These are phyloP conservation scores for Allium sativum DNA, from an alignment of 106 monocot genomes.

Conservation along the genomic window DNA sequence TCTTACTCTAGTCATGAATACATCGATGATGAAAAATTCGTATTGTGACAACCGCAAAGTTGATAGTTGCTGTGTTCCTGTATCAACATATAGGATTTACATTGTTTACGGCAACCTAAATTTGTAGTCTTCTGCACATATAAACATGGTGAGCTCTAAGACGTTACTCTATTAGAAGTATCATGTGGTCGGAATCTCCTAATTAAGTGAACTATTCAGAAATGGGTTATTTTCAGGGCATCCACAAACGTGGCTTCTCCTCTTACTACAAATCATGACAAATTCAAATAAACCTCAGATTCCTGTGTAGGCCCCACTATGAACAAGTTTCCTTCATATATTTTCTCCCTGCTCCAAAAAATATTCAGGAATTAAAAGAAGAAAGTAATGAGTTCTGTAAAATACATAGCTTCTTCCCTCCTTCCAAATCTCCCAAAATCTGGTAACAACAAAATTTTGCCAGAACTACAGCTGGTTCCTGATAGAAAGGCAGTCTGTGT, in stretches of 20 bases:
- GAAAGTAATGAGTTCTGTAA: slow-evolving; percentile 1
- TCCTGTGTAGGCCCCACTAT: not conserved
- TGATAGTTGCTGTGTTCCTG: too few relatives aligned
- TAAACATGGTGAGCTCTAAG: too few relatives aligned
- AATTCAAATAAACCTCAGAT: not conserved
- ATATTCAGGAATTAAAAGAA: not conserved
- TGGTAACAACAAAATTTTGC: not conserved
- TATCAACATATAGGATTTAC: too few relatives aligned
- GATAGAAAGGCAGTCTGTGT: not conserved
- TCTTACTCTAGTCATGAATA: too few relatives aligned
- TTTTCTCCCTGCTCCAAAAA: not conserved
- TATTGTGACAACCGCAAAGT: too few relatives aligned
- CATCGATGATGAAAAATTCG: too few relatives aligned
- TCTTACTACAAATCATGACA: not conserved
- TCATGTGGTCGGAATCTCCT: too few relatives aligned
- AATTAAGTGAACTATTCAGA: too few relatives aligned
- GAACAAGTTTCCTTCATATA: slow-evolving; percentile 1
- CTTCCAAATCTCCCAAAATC: slow-evolving; percentile 4
- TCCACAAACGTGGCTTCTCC: not conserved
- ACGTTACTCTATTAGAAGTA: too few relatives aligned
- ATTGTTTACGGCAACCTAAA: too few relatives aligned
- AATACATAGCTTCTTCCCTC: not conserved
- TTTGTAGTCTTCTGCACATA: too few relatives aligned
- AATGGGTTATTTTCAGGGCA: too few relatives aligned
- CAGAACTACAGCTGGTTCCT: slow-evolving; percentile 1